These are phyloP conservation scores for Ensete ventricosum DNA, from an alignment of 176 grass and related monocot species.

Conservation along the genomic window DNA sequence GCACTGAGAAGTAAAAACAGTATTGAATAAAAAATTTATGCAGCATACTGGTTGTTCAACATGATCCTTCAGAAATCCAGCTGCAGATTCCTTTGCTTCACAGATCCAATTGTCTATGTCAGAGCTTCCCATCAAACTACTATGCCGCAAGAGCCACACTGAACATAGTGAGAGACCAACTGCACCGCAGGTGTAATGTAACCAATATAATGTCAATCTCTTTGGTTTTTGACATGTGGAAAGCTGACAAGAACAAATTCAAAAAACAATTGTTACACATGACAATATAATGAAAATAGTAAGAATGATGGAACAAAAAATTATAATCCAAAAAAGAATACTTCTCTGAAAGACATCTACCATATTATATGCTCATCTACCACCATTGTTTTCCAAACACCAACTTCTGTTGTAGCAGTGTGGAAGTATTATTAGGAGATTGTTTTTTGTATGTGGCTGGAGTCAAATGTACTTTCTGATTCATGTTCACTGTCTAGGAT, in stretches of 20 bases:
- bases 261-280: not conserved
- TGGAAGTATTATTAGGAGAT: not conserved
- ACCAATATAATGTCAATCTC: conserved; percentile 57
- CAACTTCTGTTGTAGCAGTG: not conserved
- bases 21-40: conserved; percentile 8
- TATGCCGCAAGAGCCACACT: conserved; percentile 81
- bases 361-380: not conserved
- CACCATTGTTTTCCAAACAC: not conserved
- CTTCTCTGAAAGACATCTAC: not conserved
- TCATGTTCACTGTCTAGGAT: not conserved
- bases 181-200: conserved; percentile 79
- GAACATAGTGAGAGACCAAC: conserved; percentile 81
- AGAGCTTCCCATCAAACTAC: conserved; percentile 93
- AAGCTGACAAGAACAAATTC: conserved; percentile 36
- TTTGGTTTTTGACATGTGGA: conserved; percentile 59
- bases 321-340: not conserved
- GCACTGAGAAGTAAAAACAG: not conserved
- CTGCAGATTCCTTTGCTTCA: conserved; percentile 73
- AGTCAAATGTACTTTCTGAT: not conserved
- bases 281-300: not conserved
- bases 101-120: conserved; percentile 88
- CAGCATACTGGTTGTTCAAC: conserved; percentile 65
- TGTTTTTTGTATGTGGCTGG: not conserved
- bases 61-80: conserved; percentile 72
- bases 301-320: not conserved